Evolutionary conservation across 768 basidiomycete species (phyloP).

Genomic region (Rickenella mellea): DNA sequence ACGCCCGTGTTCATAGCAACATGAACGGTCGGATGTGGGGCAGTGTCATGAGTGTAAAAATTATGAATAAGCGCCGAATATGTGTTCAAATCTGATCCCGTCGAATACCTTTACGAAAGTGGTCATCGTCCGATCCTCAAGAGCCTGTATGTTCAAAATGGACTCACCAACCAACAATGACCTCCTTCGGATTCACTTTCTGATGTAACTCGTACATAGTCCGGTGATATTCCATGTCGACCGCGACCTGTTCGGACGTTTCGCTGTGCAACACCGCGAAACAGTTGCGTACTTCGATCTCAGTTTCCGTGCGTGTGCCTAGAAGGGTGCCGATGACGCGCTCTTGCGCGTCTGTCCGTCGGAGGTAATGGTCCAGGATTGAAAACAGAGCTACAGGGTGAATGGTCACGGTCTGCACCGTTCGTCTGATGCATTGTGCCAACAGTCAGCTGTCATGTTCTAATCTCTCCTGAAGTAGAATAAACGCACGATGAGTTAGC

Average conservation of each 20-base stretch:
- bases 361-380: conserved; percentile 94
- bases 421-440: conserved; percentile 36
- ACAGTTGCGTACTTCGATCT: conserved; percentile 71
- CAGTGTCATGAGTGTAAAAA: conserved; percentile 90
- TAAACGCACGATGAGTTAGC: conserved; percentile 25
- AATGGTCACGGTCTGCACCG: conserved; percentile 67
- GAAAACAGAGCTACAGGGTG: conserved; percentile 91
- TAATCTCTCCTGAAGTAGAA: background rate
- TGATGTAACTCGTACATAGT: conserved; percentile 87
- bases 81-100: conserved; percentile 82
- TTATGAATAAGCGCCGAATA: conserved; percentile 97
- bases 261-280: conserved; percentile 93
- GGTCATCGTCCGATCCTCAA: background rate
- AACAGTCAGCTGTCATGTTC: background rate
- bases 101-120: conserved; percentile 68
- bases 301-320: conserved; percentile 60
- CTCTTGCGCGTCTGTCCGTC: conserved; percentile 69
- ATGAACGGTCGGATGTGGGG: conserved; percentile 83
- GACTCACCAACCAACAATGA: conserved; percentile 89
- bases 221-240: conserved; percentile 94
- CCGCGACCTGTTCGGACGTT: conserved; percentile 85
- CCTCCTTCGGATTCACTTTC: conserved; percentile 76
- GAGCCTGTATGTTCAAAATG: background rate
- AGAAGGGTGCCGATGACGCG: conserved; percentile 95
- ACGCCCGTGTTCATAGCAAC: conserved; percentile 83